Conservation (phyloP, 495 filamentous ascomycete genomes). For the Aspergillus asperescens region DNA sequence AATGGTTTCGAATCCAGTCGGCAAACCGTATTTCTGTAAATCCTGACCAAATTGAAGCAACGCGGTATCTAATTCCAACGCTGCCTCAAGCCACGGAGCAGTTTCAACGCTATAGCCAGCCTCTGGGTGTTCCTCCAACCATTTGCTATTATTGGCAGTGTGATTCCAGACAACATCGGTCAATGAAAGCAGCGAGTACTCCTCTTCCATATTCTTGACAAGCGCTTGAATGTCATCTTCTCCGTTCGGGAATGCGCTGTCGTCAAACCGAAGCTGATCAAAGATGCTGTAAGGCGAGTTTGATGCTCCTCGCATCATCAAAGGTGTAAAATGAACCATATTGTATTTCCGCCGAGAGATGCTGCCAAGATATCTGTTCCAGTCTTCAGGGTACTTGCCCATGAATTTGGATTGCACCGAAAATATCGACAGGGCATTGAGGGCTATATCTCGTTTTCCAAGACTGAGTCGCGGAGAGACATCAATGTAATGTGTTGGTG, state of each 20-base stretch:
- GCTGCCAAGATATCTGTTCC: constrained; percentile 82
- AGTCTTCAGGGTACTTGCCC: constrained; percentile 81
- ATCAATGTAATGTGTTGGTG: constrained; percentile 82
- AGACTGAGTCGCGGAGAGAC: constrained; percentile 79
- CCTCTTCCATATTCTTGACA: constrained; percentile 74
- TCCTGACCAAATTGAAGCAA: constrained; percentile 71
- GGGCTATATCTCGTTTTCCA: constrained; percentile 61
- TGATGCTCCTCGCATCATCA: constrained; percentile 81
- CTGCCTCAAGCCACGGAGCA: constrained; percentile 87
- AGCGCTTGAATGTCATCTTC: constrained; percentile 76
- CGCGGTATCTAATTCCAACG: constrained; percentile 79
- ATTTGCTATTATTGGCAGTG: constrained; percentile 90
- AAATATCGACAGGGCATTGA: constrained; percentile 83
- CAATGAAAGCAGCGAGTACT: constrained; percentile 78
- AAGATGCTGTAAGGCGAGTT: constrained; percentile 97
- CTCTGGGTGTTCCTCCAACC: constrained; percentile 92
- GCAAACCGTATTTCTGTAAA: constrained; percentile 62
- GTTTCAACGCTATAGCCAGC: constrained; percentile 92
- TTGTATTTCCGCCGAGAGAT: constrained; percentile 91
- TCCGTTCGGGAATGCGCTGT: constrained; percentile 74
- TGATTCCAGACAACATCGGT: constrained; percentile 99
- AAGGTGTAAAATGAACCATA: constrained; percentile 96
- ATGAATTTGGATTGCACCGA: constrained; percentile 98
- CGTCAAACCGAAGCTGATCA: constrained; percentile 85
- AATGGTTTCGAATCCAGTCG: constrained; percentile 61